phyloP scores from a whole-genome alignment of 2,329 filamentous ascomycete species.

The Albifimbria verrucaria region DNA sequence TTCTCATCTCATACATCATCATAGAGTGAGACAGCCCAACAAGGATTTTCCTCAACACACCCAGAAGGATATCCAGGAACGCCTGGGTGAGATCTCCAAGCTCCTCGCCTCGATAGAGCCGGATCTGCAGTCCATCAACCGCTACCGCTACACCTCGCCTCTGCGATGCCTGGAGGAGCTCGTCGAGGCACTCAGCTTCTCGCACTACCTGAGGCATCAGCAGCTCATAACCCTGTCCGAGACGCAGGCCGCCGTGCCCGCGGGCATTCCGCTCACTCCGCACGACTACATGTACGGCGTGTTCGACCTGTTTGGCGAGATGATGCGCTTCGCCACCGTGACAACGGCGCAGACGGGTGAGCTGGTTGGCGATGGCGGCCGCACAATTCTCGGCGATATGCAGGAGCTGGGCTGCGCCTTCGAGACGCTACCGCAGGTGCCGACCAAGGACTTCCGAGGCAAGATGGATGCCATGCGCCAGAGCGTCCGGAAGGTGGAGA shows the following conservation, averaged over 20 bases:
- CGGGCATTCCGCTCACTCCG: constrained; percentile 62
- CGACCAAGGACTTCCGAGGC: constrained; percentile 58
- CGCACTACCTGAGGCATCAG: constrained; percentile 80
- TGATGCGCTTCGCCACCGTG: constrained; percentile 96
- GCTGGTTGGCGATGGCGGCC: constrained; percentile 35
- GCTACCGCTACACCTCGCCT: constrained; percentile 75
- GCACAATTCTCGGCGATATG: constrained; percentile 76
- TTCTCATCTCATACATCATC: constrained; percentile 11
- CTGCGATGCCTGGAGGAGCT: constrained; percentile 91
- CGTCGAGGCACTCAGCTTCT: constrained; percentile 86
- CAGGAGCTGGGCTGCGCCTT: constrained; percentile 73
- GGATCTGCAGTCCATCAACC: constrained; percentile 76
- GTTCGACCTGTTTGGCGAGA: constrained; percentile 90
- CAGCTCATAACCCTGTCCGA: constrained; percentile 67
- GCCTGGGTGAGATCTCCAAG: constrained; percentile 66
- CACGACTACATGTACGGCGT: constrained; percentile 89
- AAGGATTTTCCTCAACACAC: constrained; percentile 65
- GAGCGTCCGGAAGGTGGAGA: constrained; percentile 93
- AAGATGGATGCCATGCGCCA: constrained; percentile 85
- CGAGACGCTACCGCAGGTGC: constrained; percentile 65
- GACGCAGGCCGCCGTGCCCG: constrained; percentile 45
- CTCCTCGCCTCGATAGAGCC: constrained; percentile 65
- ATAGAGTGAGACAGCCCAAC: constrained; percentile 62
- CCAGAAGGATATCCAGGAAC: constrained; percentile 64
- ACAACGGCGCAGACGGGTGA: constrained; percentile 72